Conservation (phyloP, 768 basidiomycete genomes). For the Rhizopogon salebrosus region DNA sequence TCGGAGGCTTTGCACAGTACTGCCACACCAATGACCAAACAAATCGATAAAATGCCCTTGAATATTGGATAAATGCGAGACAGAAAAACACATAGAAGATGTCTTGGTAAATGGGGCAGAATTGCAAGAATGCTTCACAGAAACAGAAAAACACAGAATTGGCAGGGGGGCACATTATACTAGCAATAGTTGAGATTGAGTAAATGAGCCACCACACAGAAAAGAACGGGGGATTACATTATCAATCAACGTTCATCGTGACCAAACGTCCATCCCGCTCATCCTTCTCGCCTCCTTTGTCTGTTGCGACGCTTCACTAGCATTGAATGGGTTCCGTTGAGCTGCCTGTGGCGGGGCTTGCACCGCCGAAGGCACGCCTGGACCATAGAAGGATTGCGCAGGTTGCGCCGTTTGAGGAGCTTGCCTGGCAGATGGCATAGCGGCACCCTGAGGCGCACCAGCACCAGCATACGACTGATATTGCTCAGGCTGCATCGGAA, state of each 20-base stretch:
- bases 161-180: background rate
- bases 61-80: background rate
- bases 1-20: background rate
- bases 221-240: constrained; percentile 9
- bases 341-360: constrained; percentile 25
- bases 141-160: background rate
- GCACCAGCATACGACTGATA: constrained; percentile 51
- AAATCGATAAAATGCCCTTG: background rate
- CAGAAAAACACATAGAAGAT: constrained; percentile 6
- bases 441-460: constrained; percentile 22
- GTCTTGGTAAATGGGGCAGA: constrained; percentile 16
- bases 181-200: background rate
- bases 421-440: constrained; percentile 31
- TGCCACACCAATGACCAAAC: background rate
- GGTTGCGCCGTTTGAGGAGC: constrained; percentile 42
- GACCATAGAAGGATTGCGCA: constrained; percentile 62
- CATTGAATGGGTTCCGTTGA: constrained; percentile 39
- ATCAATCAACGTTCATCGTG: constrained; percentile 43
- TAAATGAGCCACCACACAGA: constrained; percentile 2
- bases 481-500: constrained; percentile 81
- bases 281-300: constrained; percentile 55
- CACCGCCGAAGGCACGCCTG: constrained; percentile 50
- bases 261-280: constrained; percentile 71
- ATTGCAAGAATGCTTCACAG: constrained; percentile 7
- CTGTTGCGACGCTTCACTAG: constrained; percentile 34